These are phyloP conservation scores for Rubroboletus pulcherrimus DNA, from an alignment of 768 basidiomycete species.

Conservation along the genomic window DNA sequence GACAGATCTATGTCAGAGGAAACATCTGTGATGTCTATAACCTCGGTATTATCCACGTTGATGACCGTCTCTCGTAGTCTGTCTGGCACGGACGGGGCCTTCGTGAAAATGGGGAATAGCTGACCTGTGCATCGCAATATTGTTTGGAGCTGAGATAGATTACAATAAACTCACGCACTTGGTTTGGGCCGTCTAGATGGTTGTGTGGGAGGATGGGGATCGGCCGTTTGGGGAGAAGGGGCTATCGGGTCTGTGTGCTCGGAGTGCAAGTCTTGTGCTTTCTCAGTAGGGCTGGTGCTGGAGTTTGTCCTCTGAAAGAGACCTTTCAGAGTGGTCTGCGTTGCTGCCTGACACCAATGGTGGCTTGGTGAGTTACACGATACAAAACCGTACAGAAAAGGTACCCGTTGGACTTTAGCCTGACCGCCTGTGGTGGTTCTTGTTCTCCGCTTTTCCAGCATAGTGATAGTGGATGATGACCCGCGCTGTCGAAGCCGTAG, in stretches of 20 bases:
- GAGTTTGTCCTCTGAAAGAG: conserved; percentile 21
- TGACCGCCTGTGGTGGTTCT: conserved; percentile 12
- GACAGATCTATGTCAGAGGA: conserved; percentile 15
- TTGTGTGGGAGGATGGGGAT: neutral
- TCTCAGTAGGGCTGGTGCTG: neutral
- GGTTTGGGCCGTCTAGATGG: conserved; percentile 5
- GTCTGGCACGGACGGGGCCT: conserved; percentile 1
- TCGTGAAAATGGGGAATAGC: conserved; percentile 28
- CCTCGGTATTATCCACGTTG: conserved; percentile 15
- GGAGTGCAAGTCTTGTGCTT: neutral
- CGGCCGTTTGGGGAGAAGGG: neutral
- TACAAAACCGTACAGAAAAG: neutral
- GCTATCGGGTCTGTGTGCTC: neutral
- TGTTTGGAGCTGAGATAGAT: neutral
- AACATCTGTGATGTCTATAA: conserved; percentile 18
- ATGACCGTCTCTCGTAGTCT: conserved; percentile 1
- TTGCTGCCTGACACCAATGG: conserved; percentile 7
- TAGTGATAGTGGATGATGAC: neutral
- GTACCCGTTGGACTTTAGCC: conserved; percentile 20
- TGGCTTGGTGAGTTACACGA: conserved; percentile 6
- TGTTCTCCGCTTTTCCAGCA: conserved; percentile 26
- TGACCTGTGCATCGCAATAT: conserved; percentile 13
- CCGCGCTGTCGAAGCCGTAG: neutral
- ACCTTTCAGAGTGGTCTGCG: conserved; percentile 28
- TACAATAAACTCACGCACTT: conserved; percentile 17